These are phyloP conservation scores for Penicillium sp. DNA, from an alignment of 2,329 filamentous ascomycete species.

Conservation along the genomic window DNA sequence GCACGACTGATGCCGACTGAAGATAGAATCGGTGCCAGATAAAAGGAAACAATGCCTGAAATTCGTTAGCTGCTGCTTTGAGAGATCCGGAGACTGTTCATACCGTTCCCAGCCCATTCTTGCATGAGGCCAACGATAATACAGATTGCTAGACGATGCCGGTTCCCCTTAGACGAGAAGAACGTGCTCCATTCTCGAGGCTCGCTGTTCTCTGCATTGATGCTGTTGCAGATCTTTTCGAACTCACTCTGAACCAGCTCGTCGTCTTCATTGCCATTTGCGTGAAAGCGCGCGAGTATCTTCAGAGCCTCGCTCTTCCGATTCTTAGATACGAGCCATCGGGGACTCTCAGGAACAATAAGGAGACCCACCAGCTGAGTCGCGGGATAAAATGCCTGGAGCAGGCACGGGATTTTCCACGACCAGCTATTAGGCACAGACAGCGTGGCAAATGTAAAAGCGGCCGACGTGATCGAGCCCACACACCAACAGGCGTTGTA, in stretches of 20 bases:
- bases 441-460: conserved; percentile 13
- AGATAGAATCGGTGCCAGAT: conserved; percentile 37
- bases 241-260: conserved; percentile 23
- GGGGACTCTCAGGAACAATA: conserved; percentile 61
- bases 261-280: conserved; percentile 43
- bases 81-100: neutral
- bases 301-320: conserved; percentile 56
- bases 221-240: conserved; percentile 18
- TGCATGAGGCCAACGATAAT: conserved; percentile 22
- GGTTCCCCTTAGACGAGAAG: conserved; percentile 16
- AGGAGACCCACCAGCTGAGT: conserved; percentile 52
- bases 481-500: conserved; percentile 26
- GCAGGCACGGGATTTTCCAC: conserved; percentile 59
- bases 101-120: conserved; percentile 24
- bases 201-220: conserved; percentile 13
- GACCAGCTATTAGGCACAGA: conserved; percentile 28
- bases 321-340: conserved; percentile 62
- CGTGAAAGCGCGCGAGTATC: conserved; percentile 60
- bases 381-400: conserved; percentile 47
- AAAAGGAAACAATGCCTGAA: conserved; percentile 32
- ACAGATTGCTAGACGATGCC: conserved; percentile 18
- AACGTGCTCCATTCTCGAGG: conserved; percentile 16
- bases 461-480: conserved; percentile 14
- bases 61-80: neutral
- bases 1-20: conserved; percentile 31